Conservation (phyloP, 176 grass and related monocot genomes). For the Triticum urartu region DNA sequence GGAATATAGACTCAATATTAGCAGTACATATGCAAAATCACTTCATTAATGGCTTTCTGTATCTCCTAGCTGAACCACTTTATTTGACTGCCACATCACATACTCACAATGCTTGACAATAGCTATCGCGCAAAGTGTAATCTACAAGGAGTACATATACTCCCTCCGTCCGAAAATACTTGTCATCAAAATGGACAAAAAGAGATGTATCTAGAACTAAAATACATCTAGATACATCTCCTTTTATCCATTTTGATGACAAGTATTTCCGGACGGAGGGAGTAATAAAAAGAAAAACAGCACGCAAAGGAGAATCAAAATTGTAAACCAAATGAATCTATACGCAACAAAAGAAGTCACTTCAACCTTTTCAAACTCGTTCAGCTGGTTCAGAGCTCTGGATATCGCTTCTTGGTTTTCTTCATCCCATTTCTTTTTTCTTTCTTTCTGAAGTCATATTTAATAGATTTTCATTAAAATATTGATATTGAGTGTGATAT, state of each 20-base stretch:
- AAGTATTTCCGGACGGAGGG: no score
- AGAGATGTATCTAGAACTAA: no score
- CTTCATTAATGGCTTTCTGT: background rate
- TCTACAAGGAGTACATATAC: constrained; percentile 15
- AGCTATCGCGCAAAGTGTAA: background rate
- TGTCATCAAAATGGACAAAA: no score
- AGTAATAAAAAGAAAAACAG: background rate
- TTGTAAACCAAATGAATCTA: background rate
- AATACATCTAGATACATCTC: no score
- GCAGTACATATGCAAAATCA: background rate
- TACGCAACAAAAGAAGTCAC: background rate
- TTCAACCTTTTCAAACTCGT: constrained; percentile 96
- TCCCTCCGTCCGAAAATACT: no score
- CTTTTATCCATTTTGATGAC: no score
- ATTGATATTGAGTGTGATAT: constrained; percentile 18
- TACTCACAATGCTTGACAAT: constrained; percentile 5
- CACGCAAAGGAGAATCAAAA: constrained; percentile 10
- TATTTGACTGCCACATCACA: background rate
- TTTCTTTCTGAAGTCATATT: constrained; percentile 67
- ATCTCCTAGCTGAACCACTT: background rate
- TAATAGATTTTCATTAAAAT: constrained; percentile 26
- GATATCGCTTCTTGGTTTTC: constrained; percentile 97
- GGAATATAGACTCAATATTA: background rate
- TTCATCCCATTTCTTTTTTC: constrained; percentile 95
- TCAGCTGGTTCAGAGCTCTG: constrained; percentile 69